A percentile compares a stretch with the other conserved stretches of the same genome.
Evolutionary conservation across 2,329 filamentous ascomycete species (phyloP).

Genomic region (Neonectria punicea): DNA sequence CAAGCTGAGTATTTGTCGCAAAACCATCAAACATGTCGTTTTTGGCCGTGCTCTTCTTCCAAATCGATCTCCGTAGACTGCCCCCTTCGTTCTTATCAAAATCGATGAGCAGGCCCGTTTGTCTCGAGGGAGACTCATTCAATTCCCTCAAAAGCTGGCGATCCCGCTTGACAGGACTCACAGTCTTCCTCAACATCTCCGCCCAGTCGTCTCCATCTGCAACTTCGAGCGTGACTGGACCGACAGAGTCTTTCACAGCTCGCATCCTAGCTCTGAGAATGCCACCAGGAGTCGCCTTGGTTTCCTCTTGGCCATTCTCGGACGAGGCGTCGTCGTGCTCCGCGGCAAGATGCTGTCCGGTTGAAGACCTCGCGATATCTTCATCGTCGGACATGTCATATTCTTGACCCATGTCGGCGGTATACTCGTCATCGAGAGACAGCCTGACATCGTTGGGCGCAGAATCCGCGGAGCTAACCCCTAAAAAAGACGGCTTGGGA

Average conservation of each 20-base stretch:
- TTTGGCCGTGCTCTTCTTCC: slow-evolving; percentile 48
- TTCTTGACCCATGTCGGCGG: slow-evolving; percentile 73
- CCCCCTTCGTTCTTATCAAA: slow-evolving; percentile 57
- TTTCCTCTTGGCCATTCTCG: slow-evolving; percentile 60
- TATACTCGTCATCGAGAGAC: slow-evolving; percentile 69
- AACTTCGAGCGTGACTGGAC: slow-evolving; percentile 69
- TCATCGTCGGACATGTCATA: slow-evolving; percentile 78
- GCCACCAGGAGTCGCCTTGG: slow-evolving; percentile 64
- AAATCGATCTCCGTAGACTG: slow-evolving; percentile 56
- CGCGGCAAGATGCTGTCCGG: slow-evolving; percentile 78
- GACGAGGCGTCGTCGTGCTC: slow-evolving; percentile 73
- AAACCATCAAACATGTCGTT: slow-evolving; percentile 44
- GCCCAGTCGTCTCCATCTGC: slow-evolving; percentile 87
- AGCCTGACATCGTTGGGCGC: slow-evolving; percentile 69
- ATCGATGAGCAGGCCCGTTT: slow-evolving; percentile 40
- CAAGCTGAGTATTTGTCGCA: slow-evolving; percentile 46
- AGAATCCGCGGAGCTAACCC: slow-evolving; percentile 88
- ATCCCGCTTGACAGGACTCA: slow-evolving; percentile 93
- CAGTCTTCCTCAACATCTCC: slow-evolving; percentile 91
- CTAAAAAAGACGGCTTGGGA: slow-evolving; percentile 86
- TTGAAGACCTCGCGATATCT: slow-evolving; percentile 82
- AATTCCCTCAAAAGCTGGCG: slow-evolving; percentile 74
- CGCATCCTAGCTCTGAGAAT: slow-evolving; percentile 72
- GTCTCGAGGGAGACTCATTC: slow-evolving; percentile 63
- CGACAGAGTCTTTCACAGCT: slow-evolving; percentile 68